phyloP scores from a whole-genome alignment of 148 eudicot genomes.

The Camellia granthamiana region DNA sequence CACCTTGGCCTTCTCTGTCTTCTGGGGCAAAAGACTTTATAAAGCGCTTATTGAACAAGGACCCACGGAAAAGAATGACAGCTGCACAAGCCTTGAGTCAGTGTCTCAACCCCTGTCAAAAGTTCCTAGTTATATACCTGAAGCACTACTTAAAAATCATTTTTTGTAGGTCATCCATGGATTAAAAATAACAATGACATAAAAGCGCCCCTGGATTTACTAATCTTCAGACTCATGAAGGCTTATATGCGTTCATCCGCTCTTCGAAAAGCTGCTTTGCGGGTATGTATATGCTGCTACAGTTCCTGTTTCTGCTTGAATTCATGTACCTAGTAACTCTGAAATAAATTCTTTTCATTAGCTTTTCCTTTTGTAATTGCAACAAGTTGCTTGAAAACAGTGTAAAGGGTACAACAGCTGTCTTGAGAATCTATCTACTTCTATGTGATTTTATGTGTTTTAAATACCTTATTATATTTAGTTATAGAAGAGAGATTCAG shows the following conservation, averaged over 20 bases:
- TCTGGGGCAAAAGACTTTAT: conserved; percentile 87
- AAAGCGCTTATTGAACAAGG: conserved; percentile 80
- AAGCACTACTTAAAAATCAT: background rate
- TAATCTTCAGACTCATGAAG: conserved; percentile 68
- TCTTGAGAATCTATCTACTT: background rate
- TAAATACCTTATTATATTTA: background rate
- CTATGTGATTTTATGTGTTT: background rate
- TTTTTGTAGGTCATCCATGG: conserved; percentile 87
- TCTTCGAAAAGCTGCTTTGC: conserved; percentile 86
- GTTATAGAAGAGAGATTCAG: background rate
- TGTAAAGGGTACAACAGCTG: background rate
- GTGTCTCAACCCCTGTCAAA: conserved; percentile 38
- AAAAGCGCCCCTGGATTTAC: conserved; percentile 72
- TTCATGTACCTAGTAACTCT: too few species aligned
- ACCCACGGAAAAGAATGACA: conserved; percentile 91
- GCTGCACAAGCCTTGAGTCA: conserved; percentile 89
- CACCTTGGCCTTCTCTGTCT: conserved; percentile 88
- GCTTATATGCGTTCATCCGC: conserved; percentile 81
- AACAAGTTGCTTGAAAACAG: background rate
- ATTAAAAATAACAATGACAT: conserved; percentile 48
- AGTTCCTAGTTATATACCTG: conserved; percentile 2
- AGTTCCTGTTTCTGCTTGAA: background rate
- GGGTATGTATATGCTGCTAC: conserved; percentile 45
- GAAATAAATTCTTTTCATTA: too few species aligned
- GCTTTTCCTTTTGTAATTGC: background rate